These are phyloP conservation scores for Ustilago nuda DNA, from an alignment of 1,284 basidiomycete species.

Conservation along the genomic window DNA sequence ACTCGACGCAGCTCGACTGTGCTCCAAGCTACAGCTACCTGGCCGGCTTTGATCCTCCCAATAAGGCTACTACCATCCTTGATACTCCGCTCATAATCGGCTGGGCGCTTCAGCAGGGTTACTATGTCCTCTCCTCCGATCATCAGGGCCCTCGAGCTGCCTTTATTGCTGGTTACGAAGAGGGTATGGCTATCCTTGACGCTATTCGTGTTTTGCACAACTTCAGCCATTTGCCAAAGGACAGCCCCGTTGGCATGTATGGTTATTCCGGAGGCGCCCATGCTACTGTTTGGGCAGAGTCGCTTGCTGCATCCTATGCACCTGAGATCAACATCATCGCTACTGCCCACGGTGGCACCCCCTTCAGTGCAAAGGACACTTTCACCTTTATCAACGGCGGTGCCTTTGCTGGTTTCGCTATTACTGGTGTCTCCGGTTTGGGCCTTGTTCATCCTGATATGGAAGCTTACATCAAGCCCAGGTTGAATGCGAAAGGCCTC, in stretches of 20 bases:
- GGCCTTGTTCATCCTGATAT: slow-evolving; percentile 43
- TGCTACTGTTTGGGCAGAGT: slow-evolving; percentile 53
- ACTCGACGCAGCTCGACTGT: slow-evolving; percentile 50
- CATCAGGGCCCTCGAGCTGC: slow-evolving; percentile 52
- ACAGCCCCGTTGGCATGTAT: slow-evolving; percentile 42
- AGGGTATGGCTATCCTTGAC: slow-evolving; percentile 57
- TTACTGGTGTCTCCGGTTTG: slow-evolving; percentile 53
- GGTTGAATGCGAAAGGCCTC: slow-evolving; percentile 33
- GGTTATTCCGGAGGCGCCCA: slow-evolving; percentile 61
- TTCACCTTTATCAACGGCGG: slow-evolving; percentile 49
- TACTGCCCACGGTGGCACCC: slow-evolving; percentile 60
- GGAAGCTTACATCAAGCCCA: slow-evolving; percentile 18
- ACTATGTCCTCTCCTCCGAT: slow-evolving; percentile 62
- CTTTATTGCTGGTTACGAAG: slow-evolving; percentile 55
- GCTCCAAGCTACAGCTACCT: slow-evolving; percentile 49
- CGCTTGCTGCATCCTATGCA: slow-evolving; percentile 46
- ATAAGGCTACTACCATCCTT: slow-evolving; percentile 27
- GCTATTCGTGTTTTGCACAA: slow-evolving; percentile 51
- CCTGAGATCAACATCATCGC: slow-evolving; percentile 60
- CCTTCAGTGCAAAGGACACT: slow-evolving; percentile 44
- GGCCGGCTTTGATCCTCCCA: slow-evolving; percentile 24
- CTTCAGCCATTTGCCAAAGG: slow-evolving; percentile 26
- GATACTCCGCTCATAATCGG: slow-evolving; percentile 44
- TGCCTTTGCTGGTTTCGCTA: slow-evolving; percentile 56
- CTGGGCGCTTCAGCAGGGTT: slow-evolving; percentile 58